Evolutionary conservation across 257 asterid genomes (phyloP).

Genomic region (Rauvolfia tetraphylla): DNA sequence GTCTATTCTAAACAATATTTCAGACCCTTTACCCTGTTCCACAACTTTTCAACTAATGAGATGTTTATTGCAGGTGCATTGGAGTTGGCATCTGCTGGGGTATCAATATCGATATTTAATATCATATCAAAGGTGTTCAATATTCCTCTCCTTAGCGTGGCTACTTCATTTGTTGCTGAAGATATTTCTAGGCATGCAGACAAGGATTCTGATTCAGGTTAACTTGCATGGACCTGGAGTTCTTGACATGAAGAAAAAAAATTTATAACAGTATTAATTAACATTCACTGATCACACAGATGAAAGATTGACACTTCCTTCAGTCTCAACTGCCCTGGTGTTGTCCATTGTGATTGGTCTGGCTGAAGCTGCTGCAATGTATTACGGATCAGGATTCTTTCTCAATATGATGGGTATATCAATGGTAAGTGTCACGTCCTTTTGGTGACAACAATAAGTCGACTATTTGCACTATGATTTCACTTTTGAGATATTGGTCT

Average conservation of each 20-base stretch:
- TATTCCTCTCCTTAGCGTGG: slow-evolving; percentile 40
- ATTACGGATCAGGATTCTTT: slow-evolving; percentile 35
- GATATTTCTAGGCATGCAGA: slow-evolving; percentile 29
- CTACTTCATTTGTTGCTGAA: slow-evolving; percentile 43
- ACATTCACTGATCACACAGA: slow-evolving; percentile 19
- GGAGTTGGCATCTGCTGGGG: slow-evolving; percentile 38
- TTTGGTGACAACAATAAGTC: background rate
- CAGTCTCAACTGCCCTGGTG: slow-evolving; percentile 42
- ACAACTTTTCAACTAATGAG: background rate
- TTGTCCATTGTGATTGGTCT: slow-evolving; percentile 40
- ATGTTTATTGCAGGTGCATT: slow-evolving; percentile 24
- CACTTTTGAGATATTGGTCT: background rate
- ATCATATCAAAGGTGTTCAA: slow-evolving; percentile 38
- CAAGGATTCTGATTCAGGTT: slow-evolving; percentile 25
- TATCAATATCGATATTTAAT: slow-evolving; percentile 35
- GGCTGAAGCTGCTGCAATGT: slow-evolving; percentile 43
- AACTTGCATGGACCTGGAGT: background rate
- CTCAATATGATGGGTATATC: slow-evolving; percentile 45
- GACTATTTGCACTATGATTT: background rate
- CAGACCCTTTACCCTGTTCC: background rate
- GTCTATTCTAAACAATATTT: background rate
- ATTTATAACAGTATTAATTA: background rate
- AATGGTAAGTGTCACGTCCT: slow-evolving; percentile 15
- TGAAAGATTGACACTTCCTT: slow-evolving; percentile 35
- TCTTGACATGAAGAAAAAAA: background rate